These are phyloP conservation scores for Abrus pulchellus DNA, from an alignment of 306 rosid genomes.

Conservation along the genomic window DNA sequence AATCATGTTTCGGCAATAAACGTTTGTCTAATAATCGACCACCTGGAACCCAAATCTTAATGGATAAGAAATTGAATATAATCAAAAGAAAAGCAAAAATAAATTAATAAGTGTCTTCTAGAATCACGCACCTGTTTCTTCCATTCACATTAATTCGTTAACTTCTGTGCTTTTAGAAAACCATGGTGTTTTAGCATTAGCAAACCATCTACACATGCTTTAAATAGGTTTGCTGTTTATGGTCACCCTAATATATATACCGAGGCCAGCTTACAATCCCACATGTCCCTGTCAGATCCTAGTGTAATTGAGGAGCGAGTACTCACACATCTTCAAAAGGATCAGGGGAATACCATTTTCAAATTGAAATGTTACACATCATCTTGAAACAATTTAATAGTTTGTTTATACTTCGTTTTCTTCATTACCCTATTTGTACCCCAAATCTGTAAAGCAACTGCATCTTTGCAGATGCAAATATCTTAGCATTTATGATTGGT, in stretches of 20 bases:
- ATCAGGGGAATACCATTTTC: background rate
- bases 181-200: background rate
- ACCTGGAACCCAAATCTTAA: background rate
- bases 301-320: conserved; percentile 26
- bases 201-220: background rate
- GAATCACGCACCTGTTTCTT: background rate
- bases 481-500: conserved; percentile 42
- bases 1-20: background rate
- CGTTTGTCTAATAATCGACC: background rate
- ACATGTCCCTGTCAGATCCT: conserved; percentile 38
- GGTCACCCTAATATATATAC: conserved; percentile 21
- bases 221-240: conserved; percentile 41
- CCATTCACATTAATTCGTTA: conserved; percentile 22
- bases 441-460: conserved; percentile 37
- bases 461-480: conserved; percentile 36
- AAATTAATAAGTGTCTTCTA: background rate
- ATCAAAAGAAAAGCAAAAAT: background rate
- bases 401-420: conserved; percentile 49
- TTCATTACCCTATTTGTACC: conserved; percentile 45
- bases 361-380: conserved; percentile 7
- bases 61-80: background rate
- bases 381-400: background rate
- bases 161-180: background rate
- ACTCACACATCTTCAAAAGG: conserved; percentile 18
- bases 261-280: background rate